Percentiles rank a stretch among this genome's conserved stretches.
Conservation (phyloP, 495 filamentous ascomycete genomes). For the Annulohypoxylon moriforme region DNA sequence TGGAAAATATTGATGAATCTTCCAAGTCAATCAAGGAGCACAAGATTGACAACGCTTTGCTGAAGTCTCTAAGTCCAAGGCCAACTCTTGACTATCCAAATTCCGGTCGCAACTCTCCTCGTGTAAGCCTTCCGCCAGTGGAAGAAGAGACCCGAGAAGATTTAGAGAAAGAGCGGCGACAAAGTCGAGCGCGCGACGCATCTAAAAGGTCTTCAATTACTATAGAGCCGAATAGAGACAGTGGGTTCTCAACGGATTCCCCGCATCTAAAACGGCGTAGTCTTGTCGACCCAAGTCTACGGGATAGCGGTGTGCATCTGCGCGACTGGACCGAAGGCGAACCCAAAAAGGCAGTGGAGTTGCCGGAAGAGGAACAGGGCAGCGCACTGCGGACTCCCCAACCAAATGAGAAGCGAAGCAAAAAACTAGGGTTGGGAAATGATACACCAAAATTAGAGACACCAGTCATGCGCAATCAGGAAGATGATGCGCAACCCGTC, state of each 20-base stretch:
- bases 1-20: slow-evolving; percentile 33
- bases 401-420: slow-evolving; percentile 36
- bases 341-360: slow-evolving; percentile 23
- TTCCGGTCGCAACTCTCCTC: slow-evolving; percentile 54
- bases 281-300: slow-evolving; percentile 49
- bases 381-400: slow-evolving; percentile 31
- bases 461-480: slow-evolving; percentile 25
- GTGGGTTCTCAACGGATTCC: slow-evolving; percentile 58
- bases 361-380: slow-evolving; percentile 22
- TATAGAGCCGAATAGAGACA: slow-evolving; percentile 60
- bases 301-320: slow-evolving; percentile 67
- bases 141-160: slow-evolving; percentile 56
- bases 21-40: slow-evolving; percentile 15
- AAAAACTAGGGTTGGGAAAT: slow-evolving; percentile 40
- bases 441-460: slow-evolving; percentile 43
- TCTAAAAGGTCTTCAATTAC: slow-evolving; percentile 20
- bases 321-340: slow-evolving; percentile 48
- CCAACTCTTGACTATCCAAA: slow-evolving; percentile 36
- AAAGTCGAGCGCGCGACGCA: background rate
- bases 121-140: slow-evolving; percentile 52
- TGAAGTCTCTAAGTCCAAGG: slow-evolving; percentile 31
- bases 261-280: slow-evolving; percentile 51
- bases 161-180: slow-evolving; percentile 46
- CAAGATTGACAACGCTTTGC: slow-evolving; percentile 14
- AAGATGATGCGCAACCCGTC: slow-evolving; percentile 16